A percentile compares a stretch with the other conserved stretches of the same genome.
Evolutionary conservation across 768 basidiomycete species (phyloP).

Genomic region (Daedaleopsis sinensis): DNA sequence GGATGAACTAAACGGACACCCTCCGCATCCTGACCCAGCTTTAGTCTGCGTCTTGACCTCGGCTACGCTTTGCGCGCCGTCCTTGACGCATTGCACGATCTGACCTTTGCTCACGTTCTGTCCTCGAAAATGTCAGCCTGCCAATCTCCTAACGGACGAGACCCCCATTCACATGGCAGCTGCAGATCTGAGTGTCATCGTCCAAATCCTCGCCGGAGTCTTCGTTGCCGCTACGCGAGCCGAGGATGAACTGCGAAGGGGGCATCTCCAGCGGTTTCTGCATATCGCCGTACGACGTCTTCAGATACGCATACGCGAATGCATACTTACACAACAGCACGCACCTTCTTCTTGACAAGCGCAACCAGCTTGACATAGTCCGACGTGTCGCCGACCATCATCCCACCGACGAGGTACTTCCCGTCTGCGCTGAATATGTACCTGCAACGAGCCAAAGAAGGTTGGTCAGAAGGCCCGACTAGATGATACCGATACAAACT

Average conservation of each 20-base stretch:
- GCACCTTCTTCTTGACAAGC: conserved; percentile 68
- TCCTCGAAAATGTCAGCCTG: neutral
- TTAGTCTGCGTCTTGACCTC: conserved; percentile 70
- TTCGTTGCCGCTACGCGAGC: conserved; percentile 50
- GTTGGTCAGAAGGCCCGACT: neutral
- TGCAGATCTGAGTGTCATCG: conserved; percentile 73
- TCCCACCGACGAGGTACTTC: conserved; percentile 71
- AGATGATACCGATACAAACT: conserved; percentile 36
- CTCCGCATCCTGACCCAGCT: conserved; percentile 73
- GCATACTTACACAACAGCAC: neutral
- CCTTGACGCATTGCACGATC: conserved; percentile 52
- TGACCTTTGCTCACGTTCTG: conserved; percentile 67
- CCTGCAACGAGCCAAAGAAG: conserved; percentile 24
- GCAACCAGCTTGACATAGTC: conserved; percentile 73
- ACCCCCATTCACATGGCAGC: conserved; percentile 51
- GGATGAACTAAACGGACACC: conserved; percentile 42
- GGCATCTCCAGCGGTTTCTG: conserved; percentile 68
- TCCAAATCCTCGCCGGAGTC: conserved; percentile 68
- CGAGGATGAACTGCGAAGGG: conserved; percentile 69
- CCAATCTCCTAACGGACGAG: neutral
- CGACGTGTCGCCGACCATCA: conserved; percentile 77
- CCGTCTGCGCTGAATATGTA: conserved; percentile 76
- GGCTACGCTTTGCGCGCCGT: conserved; percentile 50
- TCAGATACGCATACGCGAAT: neutral
- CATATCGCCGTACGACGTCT: neutral